Percentiles rank a stretch among this genome's conserved stretches.
These are phyloP conservation scores for Hanseniaspora taiwanica DNA, from an alignment of 805 yeast genomes.

Conservation along the genomic window DNA sequence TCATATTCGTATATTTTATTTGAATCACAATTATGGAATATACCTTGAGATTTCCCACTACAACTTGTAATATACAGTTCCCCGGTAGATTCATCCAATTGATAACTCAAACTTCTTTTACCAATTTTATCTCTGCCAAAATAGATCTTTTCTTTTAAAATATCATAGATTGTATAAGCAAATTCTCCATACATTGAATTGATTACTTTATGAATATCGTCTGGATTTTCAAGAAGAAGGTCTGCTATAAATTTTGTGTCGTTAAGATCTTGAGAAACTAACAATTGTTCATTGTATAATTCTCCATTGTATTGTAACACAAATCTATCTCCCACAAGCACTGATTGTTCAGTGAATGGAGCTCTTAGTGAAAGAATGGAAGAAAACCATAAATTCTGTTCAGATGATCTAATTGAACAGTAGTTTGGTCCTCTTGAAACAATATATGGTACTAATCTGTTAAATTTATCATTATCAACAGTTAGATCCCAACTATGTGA, in stretches of 20 bases:
- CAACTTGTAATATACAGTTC: constrained; percentile 36
- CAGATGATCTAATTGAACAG: constrained; percentile 19
- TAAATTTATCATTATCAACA: constrained; percentile 13
- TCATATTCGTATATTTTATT: constrained; percentile 37
- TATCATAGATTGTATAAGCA: constrained; percentile 46
- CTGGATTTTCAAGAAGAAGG: constrained; percentile 23
- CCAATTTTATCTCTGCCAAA: constrained; percentile 85
- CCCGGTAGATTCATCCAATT: constrained; percentile 10
- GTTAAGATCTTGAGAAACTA: constrained; percentile 33
- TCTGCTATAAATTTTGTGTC: constrained; percentile 49
- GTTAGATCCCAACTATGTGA: not conserved
- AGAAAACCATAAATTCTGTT: constrained; percentile 31
- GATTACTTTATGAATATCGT: constrained; percentile 24
- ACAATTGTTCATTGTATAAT: constrained; percentile 42
- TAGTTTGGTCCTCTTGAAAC: constrained; percentile 56
- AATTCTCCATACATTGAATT: constrained; percentile 60
- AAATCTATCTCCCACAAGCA: constrained; percentile 22
- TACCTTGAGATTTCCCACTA: constrained; percentile 13
- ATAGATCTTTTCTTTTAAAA: constrained; percentile 29
- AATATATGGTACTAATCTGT: constrained; percentile 31
- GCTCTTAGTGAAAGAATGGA: constrained; percentile 71
- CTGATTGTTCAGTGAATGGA: constrained; percentile 72
- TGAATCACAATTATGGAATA: constrained; percentile 41
- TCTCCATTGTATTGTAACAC: constrained; percentile 85
- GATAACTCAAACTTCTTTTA: constrained; percentile 56